Evolutionary conservation across 2,329 filamentous ascomycete genomes (phyloP).

Genomic region (Monosporascus ibericus): DNA sequence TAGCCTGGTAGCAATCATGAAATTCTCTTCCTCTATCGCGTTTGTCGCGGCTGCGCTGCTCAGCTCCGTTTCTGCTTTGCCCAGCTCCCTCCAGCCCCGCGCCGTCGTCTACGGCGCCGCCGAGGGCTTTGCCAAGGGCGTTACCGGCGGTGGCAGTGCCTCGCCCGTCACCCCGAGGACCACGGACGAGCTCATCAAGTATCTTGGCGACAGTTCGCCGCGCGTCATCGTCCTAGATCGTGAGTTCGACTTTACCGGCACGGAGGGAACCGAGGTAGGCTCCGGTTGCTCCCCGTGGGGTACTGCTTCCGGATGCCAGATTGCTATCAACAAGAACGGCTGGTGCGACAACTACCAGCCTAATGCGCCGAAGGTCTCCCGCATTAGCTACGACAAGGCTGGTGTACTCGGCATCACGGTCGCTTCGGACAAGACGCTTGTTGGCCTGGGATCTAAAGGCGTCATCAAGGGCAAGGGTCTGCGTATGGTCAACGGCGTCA

Average conservation of each 20-base stretch:
- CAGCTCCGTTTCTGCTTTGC: not conserved
- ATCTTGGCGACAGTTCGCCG: slow-evolving; percentile 45
- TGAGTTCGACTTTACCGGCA: slow-evolving; percentile 47
- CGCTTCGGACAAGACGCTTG: slow-evolving; percentile 49
- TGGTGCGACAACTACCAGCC: slow-evolving; percentile 56
- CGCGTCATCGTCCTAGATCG: slow-evolving; percentile 53
- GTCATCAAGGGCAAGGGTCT: slow-evolving; percentile 53
- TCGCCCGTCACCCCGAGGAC: slow-evolving; percentile 45
- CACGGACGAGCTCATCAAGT: slow-evolving; percentile 49
- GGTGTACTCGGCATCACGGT: slow-evolving; percentile 43
- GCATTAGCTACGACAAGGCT: slow-evolving; percentile 43
- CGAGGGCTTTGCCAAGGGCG: slow-evolving; percentile 38
- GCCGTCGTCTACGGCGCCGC: slow-evolving; percentile 29
- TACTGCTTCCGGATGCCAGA: slow-evolving; percentile 45
- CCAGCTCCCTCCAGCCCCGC: slow-evolving; percentile 1
- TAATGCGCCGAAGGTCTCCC: slow-evolving; percentile 37
- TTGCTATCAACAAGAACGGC: slow-evolving; percentile 52
- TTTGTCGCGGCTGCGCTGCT: not conserved
- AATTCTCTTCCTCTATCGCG: not conserved
- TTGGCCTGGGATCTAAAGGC: slow-evolving; percentile 45
- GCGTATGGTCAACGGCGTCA: slow-evolving; percentile 37
- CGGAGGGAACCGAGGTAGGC: slow-evolving; percentile 44
- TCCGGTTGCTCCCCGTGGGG: slow-evolving; percentile 54
- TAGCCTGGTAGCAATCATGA: not conserved
- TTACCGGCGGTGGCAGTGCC: slow-evolving; percentile 53